Evolutionary conservation across 352 stramenopile species (phyloP), one percentile per base, ranked within the genome.

Genomic region (Phytophthora tubulina): DNA sequence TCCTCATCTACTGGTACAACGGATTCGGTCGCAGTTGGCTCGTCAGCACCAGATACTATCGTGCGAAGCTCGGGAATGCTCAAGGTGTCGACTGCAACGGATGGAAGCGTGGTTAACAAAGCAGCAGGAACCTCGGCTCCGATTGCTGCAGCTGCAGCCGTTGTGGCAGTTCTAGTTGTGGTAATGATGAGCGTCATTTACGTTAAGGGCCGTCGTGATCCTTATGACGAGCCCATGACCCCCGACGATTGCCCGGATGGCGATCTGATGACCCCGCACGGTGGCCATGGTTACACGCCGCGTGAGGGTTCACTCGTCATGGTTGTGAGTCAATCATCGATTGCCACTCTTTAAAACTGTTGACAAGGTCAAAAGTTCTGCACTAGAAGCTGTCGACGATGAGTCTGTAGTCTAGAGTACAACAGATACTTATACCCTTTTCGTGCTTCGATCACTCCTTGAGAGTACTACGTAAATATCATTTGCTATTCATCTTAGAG

Each of bases 311-410:
- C 70, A 14, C 61, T 82, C 14, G 76, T 82, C 15, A 58, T 69
- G 64, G 76, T 80, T 11, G 60, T 74, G 53, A 82, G 76, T 62
- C 69, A 77, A 21, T 71, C 72, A 32, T 73, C 74, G 46, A 78
- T 80, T 58, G 72, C 72, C 57, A 80, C 76, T 48, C 63, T 82
- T 41, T 78, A 68, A 45, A 41, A 57, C 9, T 57, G 30, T 30
- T 53, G 48, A 32, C 30, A 10, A 44, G 48, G 30, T 46, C 32
- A 61, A 67, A 36, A 44, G 11, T 11, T 56, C 11, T 27, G 32
- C 55, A 58, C 32, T 48, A 32, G 17, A 46, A 39, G 53, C 46
- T 9, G 30, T 35, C 46, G 46, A 53, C 10, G 21, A 4, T 30
- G 13, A 62, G 32, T 38, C 21, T 63, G 54, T 67, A 64, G 56